Base-by-base conservation (phyloP, 768 basidiomycete species). In the Dendrothele bispora region DNA sequence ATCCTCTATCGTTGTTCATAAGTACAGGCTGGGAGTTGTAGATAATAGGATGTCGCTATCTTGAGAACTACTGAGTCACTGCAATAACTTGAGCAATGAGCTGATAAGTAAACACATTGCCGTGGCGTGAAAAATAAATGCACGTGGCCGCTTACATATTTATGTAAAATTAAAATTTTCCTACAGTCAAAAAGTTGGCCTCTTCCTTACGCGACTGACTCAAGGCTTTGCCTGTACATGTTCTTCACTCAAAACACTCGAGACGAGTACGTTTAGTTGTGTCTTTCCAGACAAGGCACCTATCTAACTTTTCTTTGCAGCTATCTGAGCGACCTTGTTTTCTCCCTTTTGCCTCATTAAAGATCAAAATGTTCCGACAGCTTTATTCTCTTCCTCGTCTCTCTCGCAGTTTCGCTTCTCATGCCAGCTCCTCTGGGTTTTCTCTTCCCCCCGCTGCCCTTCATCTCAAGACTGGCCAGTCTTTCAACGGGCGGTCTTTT, bases 401-500 rank as follows among this genome's bases (percentile, higher is more conserved):
- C 36, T 67, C 74, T 51, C 78, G 87, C 52, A 74, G 80, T 34
- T 71, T 91, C 50, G 85, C 88, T 30, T 88, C 87, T 20, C 83
- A 86, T 61, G 73, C 80, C 37, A 72, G 73, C 26, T 65, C 77
- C 17, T 56, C 68, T 25, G 51, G 68, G 32, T 62, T 73, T 15
- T 51, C 80, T 7, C 29, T 39, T 14, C 37, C 46, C 14, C 95
- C 95, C 11, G 97, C 95, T 5, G 76, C 83, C 2, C 77, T 99
- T 22, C 95, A 98, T 70, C 78, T 99, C 41, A 94, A 95, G 70
- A 85, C 90, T 14, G 97, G 97, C 40, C 87, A 99, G 68, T 88
- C 89, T 7, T 99, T 97, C 79, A 62, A 72, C 42, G 97, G 97
- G 18, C 81, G 82, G 34, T 87, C 88, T 4, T 99, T 99, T 64